phyloP scores from a whole-genome alignment of 768 basidiomycete species.

The Suillus cothurnatus region DNA sequence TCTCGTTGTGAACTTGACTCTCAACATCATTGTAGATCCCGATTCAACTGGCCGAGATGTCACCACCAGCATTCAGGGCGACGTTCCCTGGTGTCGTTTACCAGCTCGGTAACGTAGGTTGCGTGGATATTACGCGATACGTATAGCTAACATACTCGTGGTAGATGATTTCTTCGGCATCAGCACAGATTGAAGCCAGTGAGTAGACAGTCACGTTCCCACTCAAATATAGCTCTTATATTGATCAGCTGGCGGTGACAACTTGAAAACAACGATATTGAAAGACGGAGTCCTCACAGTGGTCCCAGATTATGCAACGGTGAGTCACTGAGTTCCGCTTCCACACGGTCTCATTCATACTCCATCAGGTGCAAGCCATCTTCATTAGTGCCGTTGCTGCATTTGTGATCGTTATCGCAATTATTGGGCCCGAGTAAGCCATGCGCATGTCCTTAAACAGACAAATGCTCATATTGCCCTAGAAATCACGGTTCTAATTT shows the following conservation, averaged over 20 bases:
- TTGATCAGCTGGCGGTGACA: constrained; percentile 60
- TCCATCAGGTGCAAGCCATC: constrained; percentile 10
- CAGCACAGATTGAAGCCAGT: constrained; percentile 81
- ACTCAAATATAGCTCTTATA: background rate
- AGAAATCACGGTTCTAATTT: constrained; percentile 81
- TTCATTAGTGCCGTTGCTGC: constrained; percentile 47
- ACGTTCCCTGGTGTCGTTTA: constrained; percentile 87
- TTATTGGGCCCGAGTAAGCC: constrained; percentile 78
- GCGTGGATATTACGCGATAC: background rate
- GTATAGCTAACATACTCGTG: background rate
- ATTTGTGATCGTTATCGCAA: constrained; percentile 72
- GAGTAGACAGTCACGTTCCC: constrained; percentile 20
- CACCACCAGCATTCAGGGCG: constrained; percentile 86
- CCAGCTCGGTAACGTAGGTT: constrained; percentile 69
- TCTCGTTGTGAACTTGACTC: background rate
- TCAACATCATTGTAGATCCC: constrained; percentile 46
- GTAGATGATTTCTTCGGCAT: constrained; percentile 69
- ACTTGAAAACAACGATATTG: constrained; percentile 54
- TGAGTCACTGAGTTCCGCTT: constrained; percentile 1
- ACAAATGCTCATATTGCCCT: background rate
- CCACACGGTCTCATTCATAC: constrained; percentile 39
- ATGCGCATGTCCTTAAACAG: background rate
- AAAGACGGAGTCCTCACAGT: constrained; percentile 39
- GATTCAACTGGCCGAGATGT: constrained; percentile 81
- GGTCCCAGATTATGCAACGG: constrained; percentile 67